phyloP scores from a whole-genome alignment of 495 filamentous ascomycete species.

The Penicillium dipodomyicola region DNA sequence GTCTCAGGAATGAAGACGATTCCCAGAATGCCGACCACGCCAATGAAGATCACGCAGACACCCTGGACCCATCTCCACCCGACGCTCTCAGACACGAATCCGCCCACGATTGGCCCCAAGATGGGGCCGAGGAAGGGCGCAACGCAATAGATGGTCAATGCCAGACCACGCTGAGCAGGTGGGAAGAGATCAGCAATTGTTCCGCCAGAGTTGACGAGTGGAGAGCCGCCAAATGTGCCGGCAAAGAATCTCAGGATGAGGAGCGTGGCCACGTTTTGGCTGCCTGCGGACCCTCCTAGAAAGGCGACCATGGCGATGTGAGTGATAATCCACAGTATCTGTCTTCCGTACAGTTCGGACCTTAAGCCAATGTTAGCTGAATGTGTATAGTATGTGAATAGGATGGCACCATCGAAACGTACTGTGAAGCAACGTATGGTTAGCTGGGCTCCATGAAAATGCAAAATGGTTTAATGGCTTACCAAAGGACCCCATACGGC shows the following conservation, averaged over 20 bases:
- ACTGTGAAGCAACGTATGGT: slow-evolving; percentile 19
- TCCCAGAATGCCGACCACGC: slow-evolving; percentile 18
- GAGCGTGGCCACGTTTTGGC: slow-evolving; percentile 31
- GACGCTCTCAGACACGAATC: slow-evolving; percentile 46
- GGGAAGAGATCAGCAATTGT: slow-evolving; percentile 60
- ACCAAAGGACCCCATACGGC: slow-evolving; percentile 49
- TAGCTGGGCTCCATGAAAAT: slow-evolving; percentile 17
- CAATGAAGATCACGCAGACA: slow-evolving; percentile 9
- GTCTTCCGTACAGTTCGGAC: neutral
- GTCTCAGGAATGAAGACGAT: slow-evolving; percentile 54
- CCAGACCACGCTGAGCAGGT: slow-evolving; percentile 52
- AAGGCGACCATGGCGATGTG: neutral
- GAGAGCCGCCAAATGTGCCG: slow-evolving; percentile 57
- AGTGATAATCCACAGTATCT: neutral
- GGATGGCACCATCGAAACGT: neutral
- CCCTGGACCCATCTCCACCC: slow-evolving; percentile 49
- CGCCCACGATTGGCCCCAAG: slow-evolving; percentile 50
- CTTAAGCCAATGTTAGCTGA: neutral
- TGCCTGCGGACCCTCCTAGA: neutral
- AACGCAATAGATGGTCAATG: slow-evolving; percentile 49
- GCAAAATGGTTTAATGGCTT: slow-evolving; percentile 43
- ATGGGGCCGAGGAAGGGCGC: slow-evolving; percentile 58
- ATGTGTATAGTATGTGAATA: neutral
- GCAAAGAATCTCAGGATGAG: slow-evolving; percentile 63
- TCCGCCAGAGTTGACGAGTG: slow-evolving; percentile 56